These are phyloP conservation scores for Venturia asperata DNA, from an alignment of 2,329 filamentous ascomycete genomes.

Conservation along the genomic window DNA sequence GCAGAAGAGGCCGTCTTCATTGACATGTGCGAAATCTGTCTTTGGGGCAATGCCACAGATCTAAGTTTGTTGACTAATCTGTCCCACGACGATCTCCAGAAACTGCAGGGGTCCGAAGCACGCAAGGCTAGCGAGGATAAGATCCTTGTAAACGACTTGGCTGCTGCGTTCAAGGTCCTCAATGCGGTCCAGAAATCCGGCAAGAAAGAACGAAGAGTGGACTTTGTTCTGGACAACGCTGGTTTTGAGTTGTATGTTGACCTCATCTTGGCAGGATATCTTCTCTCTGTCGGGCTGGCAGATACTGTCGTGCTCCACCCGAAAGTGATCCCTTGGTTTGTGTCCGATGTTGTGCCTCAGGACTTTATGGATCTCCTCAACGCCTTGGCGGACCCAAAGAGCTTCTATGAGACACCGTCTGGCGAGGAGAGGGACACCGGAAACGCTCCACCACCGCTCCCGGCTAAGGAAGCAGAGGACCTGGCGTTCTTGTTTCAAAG, in stretches of 20 bases:
- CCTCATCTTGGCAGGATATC: constrained; percentile 81
- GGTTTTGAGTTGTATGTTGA: constrained; percentile 97
- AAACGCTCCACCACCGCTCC: constrained; percentile 54
- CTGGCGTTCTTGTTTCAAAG: constrained; percentile 72
- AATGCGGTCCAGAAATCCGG: constrained; percentile 57
- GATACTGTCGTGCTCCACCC: constrained; percentile 84
- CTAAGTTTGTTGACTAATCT: constrained; percentile 83
- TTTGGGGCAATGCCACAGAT: constrained; percentile 97
- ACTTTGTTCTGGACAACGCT: constrained; percentile 94
- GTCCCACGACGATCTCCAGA: constrained; percentile 93
- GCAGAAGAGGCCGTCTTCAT: constrained; percentile 73
- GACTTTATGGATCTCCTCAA: constrained; percentile 81
- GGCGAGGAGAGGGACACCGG: constrained; percentile 54
- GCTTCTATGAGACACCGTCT: constrained; percentile 69
- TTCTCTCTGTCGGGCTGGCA: constrained; percentile 76
- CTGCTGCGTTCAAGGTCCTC: constrained; percentile 61
- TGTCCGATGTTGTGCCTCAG: constrained; percentile 81
- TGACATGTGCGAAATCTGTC: constrained; percentile 93
- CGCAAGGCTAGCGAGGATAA: constrained; percentile 84
- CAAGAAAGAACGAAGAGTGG: constrained; percentile 64
- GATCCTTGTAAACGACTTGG: constrained; percentile 81
- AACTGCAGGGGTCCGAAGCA: constrained; percentile 82
- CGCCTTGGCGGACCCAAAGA: constrained; percentile 67
- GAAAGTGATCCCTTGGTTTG: constrained; percentile 96
- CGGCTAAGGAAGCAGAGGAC: constrained; percentile 58